Conservation (phyloP, 2,329 filamentous ascomycete genomes). For the Colletotrichum sidae region DNA sequence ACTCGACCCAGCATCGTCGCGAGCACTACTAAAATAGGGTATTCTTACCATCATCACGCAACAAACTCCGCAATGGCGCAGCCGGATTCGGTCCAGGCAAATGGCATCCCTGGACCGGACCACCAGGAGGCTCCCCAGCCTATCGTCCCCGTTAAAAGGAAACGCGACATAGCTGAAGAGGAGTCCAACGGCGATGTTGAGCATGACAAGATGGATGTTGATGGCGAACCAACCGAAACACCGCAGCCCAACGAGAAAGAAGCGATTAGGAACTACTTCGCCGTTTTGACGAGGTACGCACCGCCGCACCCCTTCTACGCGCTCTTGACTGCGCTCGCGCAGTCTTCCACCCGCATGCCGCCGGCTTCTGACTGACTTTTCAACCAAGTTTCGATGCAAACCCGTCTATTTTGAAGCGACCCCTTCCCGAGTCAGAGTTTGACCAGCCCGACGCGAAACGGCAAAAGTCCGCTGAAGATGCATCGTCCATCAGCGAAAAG, state of each 20-base stretch:
- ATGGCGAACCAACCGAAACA: slow-evolving; percentile 40
- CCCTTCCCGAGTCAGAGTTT: slow-evolving; percentile 56
- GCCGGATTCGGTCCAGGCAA: slow-evolving; percentile 51
- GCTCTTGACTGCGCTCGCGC: slow-evolving; percentile 14
- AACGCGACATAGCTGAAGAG: slow-evolving; percentile 63
- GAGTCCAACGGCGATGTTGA: slow-evolving; percentile 42
- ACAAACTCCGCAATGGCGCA: slow-evolving; percentile 53
- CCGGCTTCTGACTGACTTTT: slow-evolving; percentile 44
- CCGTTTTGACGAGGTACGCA: slow-evolving; percentile 53
- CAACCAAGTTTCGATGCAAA: slow-evolving; percentile 63
- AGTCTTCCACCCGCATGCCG: not conserved
- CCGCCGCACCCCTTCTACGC: slow-evolving; percentile 25
- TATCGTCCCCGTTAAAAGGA: slow-evolving; percentile 63
- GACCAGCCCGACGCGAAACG: slow-evolving; percentile 70
- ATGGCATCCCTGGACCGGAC: slow-evolving; percentile 55
- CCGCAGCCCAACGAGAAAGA: slow-evolving; percentile 45
- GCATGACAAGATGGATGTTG: slow-evolving; percentile 42
- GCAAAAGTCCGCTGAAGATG: slow-evolving; percentile 64
- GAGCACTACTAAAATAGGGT: slow-evolving; percentile 1
- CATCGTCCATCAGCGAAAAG: slow-evolving; percentile 63
- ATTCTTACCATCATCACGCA: slow-evolving; percentile 5
- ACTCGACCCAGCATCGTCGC: slow-evolving; percentile 24
- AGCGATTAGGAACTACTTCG: slow-evolving; percentile 52
- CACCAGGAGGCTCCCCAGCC: slow-evolving; percentile 46
- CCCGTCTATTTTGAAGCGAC: slow-evolving; percentile 66